Evolutionary conservation across 2,329 filamentous ascomycete species (phyloP).

Genomic region (Aureobasidium zeae): DNA sequence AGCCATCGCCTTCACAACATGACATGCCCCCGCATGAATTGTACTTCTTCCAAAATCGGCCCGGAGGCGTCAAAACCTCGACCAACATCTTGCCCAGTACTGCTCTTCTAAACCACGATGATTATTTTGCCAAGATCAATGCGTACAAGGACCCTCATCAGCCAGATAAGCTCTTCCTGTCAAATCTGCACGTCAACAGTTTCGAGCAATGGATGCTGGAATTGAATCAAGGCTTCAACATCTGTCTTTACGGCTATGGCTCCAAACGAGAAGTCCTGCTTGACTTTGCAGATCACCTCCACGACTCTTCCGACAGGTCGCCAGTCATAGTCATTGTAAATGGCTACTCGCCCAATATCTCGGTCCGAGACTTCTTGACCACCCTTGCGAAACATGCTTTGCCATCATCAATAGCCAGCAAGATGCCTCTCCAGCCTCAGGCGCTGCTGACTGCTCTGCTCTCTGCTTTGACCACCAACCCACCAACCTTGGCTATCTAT

Average conservation of each 20-base stretch:
- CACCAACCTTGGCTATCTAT: constrained; percentile 28
- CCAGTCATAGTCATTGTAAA: constrained; percentile 74
- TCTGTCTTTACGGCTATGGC: constrained; percentile 88
- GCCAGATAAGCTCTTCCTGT: constrained; percentile 60
- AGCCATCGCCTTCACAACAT: constrained; percentile 69
- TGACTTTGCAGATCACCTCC: constrained; percentile 63
- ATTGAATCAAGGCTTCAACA: constrained; percentile 72
- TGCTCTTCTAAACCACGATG: constrained; percentile 75
- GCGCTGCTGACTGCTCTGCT: constrained; percentile 61
- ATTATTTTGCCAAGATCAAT: constrained; percentile 68
- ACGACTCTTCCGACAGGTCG: constrained; percentile 35
- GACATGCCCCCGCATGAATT: constrained; percentile 76
- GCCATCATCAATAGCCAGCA: constrained; percentile 36
- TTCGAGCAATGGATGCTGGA: constrained; percentile 94
- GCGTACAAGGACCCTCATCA: constrained; percentile 59
- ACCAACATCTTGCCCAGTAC: constrained; percentile 72
- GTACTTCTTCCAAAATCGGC: constrained; percentile 88
- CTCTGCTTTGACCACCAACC: constrained; percentile 46
- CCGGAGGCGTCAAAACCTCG: constrained; percentile 73
- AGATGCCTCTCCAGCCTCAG: constrained; percentile 54
- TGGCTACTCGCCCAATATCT: constrained; percentile 63
- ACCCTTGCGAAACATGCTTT: constrained; percentile 58
- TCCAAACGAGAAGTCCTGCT: constrained; percentile 72
- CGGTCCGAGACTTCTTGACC: constrained; percentile 58
- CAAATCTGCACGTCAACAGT: constrained; percentile 65